Base-by-base conservation (phyloP, 2,329 filamentous ascomycete genomes). In the Aspergillus caelatus region DNA sequence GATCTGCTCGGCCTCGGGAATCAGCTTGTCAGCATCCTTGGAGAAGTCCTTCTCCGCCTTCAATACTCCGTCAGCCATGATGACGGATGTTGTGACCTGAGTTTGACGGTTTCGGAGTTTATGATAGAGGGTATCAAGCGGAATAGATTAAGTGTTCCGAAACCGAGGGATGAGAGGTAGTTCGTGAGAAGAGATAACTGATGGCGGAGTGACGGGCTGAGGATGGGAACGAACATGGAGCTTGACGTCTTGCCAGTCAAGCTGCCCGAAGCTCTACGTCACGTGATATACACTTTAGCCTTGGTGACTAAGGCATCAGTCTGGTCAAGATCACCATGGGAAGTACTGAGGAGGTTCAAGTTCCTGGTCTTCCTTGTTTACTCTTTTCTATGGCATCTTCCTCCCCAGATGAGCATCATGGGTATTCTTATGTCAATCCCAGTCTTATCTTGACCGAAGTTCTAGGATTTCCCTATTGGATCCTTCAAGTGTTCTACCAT, bases 21-120 rank as follows among this genome's bases (percentile, higher is more conserved):
- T 89, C 81, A 92, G 88, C 82, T 91, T 88, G 85, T 98, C 94
- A 75, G 92, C 93, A 82, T 98, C 94, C 83, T 97, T 96, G 77
- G 92, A 91, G 88, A 92, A 97, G 89, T 99, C 95, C 90, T 96
- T 97, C 85, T 99, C 95, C 76, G 94, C 92, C 88, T 96, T 96
- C 80, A 95, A 78, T 72, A 89, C 81, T 80, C 88, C 88, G 81
- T 93, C 91, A 75, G 93, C 91, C 93, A 96, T 96, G 77, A 70
- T 85, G 79, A 74, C 73, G 72, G 71, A 61, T 64, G 66, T 41
- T 62, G 63, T 39, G 32, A 36, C 52, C 4, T 7, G 57, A 58
- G 54, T 61, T 62, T 64, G 58, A 61, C 60, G 61, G 39, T 58
- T 61, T 65, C 54, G 57, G 60, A 50, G 43, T 45, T 50, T 34